Evolutionary conservation across 352 stramenopile genomes (phyloP).

Genomic region (Phytophthora nicotianae): DNA sequence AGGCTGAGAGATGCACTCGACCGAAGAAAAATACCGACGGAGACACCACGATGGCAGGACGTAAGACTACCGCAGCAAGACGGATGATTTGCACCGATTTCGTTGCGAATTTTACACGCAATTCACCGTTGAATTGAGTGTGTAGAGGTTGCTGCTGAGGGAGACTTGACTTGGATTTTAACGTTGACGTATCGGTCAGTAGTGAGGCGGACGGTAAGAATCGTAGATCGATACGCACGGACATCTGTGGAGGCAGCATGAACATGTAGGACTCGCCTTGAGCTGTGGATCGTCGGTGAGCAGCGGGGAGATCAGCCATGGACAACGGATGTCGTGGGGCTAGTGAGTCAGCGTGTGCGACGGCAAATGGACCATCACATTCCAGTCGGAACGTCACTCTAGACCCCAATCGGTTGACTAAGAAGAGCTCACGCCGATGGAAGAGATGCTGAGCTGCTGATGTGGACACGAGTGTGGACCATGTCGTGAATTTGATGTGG

Average conservation of each 20-base stretch:
- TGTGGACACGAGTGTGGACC: slow-evolving; percentile 52
- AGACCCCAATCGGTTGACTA: slow-evolving; percentile 65
- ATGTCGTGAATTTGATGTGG: slow-evolving; percentile 79
- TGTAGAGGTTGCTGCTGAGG: slow-evolving; percentile 32
- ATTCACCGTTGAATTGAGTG: slow-evolving; percentile 44
- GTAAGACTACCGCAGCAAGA: slow-evolving; percentile 51
- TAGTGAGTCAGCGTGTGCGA: slow-evolving; percentile 66
- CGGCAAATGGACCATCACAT: slow-evolving; percentile 60
- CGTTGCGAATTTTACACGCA: slow-evolving; percentile 76
- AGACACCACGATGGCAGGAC: slow-evolving; percentile 63
- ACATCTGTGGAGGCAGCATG: slow-evolving; percentile 66
- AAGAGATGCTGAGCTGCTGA: slow-evolving; percentile 43
- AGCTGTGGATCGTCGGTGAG: slow-evolving; percentile 47
- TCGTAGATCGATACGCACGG: slow-evolving; percentile 70
- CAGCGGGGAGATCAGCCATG: slow-evolving; percentile 51
- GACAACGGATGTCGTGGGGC: slow-evolving; percentile 69
- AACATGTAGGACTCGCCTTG: slow-evolving; percentile 77
- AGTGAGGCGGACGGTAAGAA: slow-evolving; percentile 43
- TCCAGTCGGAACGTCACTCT: slow-evolving; percentile 77
- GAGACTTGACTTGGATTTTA: slow-evolving; percentile 20
- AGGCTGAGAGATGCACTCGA: slow-evolving; percentile 56
- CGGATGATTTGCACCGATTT: slow-evolving; percentile 63
- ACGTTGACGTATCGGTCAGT: slow-evolving; percentile 8
- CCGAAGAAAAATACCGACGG: slow-evolving; percentile 73
- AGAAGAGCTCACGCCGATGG: slow-evolving; percentile 54